A percentile compares a stretch with the other conserved stretches of the same genome.
These are phyloP conservation scores for Heracleum sosnowskyi DNA, from an alignment of 129 eudicot species.

Conservation along the genomic window DNA sequence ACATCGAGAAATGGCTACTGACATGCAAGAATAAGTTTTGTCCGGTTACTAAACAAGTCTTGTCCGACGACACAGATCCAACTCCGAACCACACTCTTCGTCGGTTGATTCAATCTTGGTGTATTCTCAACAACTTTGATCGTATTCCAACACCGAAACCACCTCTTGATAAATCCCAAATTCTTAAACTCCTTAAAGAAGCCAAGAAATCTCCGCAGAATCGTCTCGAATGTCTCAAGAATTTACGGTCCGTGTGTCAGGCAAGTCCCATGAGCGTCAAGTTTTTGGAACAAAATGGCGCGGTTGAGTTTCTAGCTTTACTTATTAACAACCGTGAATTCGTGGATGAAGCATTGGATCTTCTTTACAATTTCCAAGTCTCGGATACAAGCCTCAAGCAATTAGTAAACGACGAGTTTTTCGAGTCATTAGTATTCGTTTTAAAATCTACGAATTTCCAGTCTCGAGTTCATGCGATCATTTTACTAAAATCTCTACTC, in stretches of 20 bases:
- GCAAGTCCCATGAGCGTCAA: conserved; percentile 19
- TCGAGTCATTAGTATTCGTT: conserved; percentile 23
- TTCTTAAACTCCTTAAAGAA: conserved; percentile 40
- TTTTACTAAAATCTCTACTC: conserved; percentile 17
- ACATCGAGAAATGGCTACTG: conserved; percentile 66
- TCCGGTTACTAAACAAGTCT: conserved; percentile 65
- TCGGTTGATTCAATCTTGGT: conserved; percentile 83
- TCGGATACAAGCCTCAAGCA: conserved; percentile 24
- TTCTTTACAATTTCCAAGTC: conserved; percentile 31
- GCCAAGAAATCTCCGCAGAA: conserved; percentile 32
- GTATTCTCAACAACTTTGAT: conserved; percentile 43
- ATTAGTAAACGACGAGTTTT: conserved; percentile 10
- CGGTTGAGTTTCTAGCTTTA: conserved; percentile 30
- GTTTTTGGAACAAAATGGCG: conserved; percentile 32
- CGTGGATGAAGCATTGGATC: conserved; percentile 37
- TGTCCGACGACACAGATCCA: conserved; percentile 26
- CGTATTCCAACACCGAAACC: conserved; percentile 50
- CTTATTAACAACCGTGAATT: conserved; percentile 15
- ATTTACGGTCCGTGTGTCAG: conserved; percentile 36
- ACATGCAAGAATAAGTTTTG: conserved; percentile 43
- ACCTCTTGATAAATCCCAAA: conserved; percentile 28
- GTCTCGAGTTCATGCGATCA: conserved; percentile 29
- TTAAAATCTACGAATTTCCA: conserved; percentile 24
- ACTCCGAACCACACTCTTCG: conserved; percentile 87
- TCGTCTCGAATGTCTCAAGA: conserved; percentile 29